Evolutionary conservation across 192 early-diverging fungal genomes (phyloP).

Genomic region (Coemansia sp.): DNA sequence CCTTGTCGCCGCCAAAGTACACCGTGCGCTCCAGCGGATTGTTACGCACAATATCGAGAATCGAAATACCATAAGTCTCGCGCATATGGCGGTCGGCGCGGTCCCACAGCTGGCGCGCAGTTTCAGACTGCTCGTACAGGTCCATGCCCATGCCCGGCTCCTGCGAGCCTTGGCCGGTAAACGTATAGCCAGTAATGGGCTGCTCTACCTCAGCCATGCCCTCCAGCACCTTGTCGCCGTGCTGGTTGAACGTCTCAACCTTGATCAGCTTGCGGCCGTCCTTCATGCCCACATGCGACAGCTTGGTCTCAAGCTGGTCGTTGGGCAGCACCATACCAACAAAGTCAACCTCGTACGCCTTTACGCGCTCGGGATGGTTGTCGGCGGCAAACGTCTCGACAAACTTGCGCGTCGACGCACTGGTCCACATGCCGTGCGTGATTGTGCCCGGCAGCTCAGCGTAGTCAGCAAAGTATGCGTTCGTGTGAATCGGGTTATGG

Average conservation of each 20-base stretch:
- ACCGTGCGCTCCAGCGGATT: slow-evolving; percentile 85
- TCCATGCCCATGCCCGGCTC: slow-evolving; percentile 95
- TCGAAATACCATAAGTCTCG: slow-evolving; percentile 82
- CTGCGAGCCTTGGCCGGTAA: slow-evolving; percentile 95
- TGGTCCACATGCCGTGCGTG: slow-evolving; percentile 98
- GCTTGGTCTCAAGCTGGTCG: slow-evolving; percentile 77
- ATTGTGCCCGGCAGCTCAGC: slow-evolving; percentile 89
- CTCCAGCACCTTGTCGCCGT: slow-evolving; percentile 65
- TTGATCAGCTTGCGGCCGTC: slow-evolving; percentile 88
- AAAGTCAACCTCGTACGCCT: slow-evolving; percentile 77
- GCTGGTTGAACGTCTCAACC: slow-evolving; percentile 73
- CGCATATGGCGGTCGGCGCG: slow-evolving; percentile 83
- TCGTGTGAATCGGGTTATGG: slow-evolving; percentile 94
- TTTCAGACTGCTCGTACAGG: slow-evolving; percentile 73
- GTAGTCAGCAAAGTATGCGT: slow-evolving; percentile 84
- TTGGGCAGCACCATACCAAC: slow-evolving; percentile 86
- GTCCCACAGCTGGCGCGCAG: slow-evolving; percentile 90
- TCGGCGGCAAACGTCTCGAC: slow-evolving; percentile 83
- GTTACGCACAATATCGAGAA: slow-evolving; percentile 84
- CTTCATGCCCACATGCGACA: slow-evolving; percentile 81
- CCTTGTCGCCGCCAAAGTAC: slow-evolving; percentile 85
- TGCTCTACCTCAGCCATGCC: slow-evolving; percentile 89
- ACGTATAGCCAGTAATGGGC: slow-evolving; percentile 81
- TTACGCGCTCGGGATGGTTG: slow-evolving; percentile 77
- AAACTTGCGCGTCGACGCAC: slow-evolving; percentile 82